These are phyloP conservation scores for Pontederia crassipes DNA, from an alignment of 176 grass and related monocot genomes.

Conservation along the genomic window DNA sequence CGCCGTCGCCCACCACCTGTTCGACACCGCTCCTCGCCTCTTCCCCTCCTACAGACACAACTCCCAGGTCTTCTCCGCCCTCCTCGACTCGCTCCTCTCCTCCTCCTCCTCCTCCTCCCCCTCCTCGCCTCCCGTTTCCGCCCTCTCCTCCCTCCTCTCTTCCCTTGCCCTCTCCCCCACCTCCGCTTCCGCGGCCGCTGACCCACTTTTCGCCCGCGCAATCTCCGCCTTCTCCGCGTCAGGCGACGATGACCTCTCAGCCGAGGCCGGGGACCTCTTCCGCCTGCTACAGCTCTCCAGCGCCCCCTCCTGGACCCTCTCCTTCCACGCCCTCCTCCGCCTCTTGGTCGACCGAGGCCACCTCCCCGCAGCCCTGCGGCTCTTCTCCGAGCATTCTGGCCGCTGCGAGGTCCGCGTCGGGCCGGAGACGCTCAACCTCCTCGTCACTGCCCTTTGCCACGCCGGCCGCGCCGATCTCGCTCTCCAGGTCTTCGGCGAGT, in stretches of 20 bases:
- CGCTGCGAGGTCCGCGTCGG: slow-evolving; percentile 27
- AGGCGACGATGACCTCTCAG: slow-evolving; percentile 27
- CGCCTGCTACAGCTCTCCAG: slow-evolving; percentile 33
- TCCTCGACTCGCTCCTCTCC: slow-evolving; percentile 29
- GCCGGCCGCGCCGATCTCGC: slow-evolving; percentile 33
- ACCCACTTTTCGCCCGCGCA: slow-evolving; percentile 43
- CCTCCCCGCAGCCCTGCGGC: slow-evolving; percentile 27
- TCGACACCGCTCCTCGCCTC: slow-evolving; percentile 31
- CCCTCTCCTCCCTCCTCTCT: slow-evolving; percentile 13
- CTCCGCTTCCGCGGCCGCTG: slow-evolving; percentile 21
- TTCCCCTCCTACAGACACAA: slow-evolving; percentile 56
- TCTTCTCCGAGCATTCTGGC: slow-evolving; percentile 34
- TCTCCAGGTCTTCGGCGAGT: slow-evolving; percentile 52
- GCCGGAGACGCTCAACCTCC: slow-evolving; percentile 37
- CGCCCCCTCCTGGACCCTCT: slow-evolving; percentile 49
- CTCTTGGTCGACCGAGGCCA: slow-evolving; percentile 27
- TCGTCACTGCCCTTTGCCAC: slow-evolving; percentile 28
- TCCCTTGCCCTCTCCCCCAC: background rate
- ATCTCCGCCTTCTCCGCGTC: slow-evolving; percentile 30
- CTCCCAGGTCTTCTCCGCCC: slow-evolving; percentile 42
- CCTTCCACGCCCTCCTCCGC: slow-evolving; percentile 59
- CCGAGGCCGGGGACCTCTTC: slow-evolving; percentile 3
- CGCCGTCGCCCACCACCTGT: slow-evolving; percentile 34
- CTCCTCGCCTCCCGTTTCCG: slow-evolving; percentile 40
- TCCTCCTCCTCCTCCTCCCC: slow-evolving; percentile 15